Base-by-base conservation (phyloP, 495 filamentous ascomycete species). In the Clavariopsis aquatica region DNA sequence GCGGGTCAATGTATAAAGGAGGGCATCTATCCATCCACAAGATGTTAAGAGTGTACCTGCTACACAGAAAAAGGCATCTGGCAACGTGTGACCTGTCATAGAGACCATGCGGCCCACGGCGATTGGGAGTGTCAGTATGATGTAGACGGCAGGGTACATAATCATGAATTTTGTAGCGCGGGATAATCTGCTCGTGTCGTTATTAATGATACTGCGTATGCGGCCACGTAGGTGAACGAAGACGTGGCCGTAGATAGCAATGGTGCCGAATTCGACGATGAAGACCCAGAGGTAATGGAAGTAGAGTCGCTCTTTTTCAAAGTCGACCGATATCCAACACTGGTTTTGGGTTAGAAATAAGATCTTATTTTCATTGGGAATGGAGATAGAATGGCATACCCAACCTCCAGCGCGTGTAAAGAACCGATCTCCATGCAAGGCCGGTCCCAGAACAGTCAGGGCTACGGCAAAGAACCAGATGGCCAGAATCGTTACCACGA, bases 201-300 rank as follows among this genome's bases (percentile, higher is more conserved):
- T 60, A 59, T 71, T 59, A 19, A 72, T 64, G 79, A 68, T 78
- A 73, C 46, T 77, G 31, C 76, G 79, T 8, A 74, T 49, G 9
- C 66, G 68, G 12, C 60, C 49, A 51, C 79, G 79, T 1, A 91
- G 81, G 59, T 79, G 81, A 61, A 88, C 67, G 74, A 83, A 89
- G 72, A 89, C 84, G 58, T 86, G 73, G 1, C 77, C 77, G 74
- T 93, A 93, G 15, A 91, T 79, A 43, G 78, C 60, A 51, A 86
- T 80, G 13, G 87, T 89, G 20, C 84, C 71, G 67, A 87, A 83
- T 63, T 91, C 83, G 55, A 83, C 78, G 49, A 91, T 74, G 76
- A 92, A 91, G 74, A 92, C 89, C 83, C 86, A 93, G 65, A 92
- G 80, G 70, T 93, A 93, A 69, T 93, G 89, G 20, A 87, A 82